Conservation (phyloP, 305 asterid genomes). For the Fraxinus xanthoxyloides region DNA sequence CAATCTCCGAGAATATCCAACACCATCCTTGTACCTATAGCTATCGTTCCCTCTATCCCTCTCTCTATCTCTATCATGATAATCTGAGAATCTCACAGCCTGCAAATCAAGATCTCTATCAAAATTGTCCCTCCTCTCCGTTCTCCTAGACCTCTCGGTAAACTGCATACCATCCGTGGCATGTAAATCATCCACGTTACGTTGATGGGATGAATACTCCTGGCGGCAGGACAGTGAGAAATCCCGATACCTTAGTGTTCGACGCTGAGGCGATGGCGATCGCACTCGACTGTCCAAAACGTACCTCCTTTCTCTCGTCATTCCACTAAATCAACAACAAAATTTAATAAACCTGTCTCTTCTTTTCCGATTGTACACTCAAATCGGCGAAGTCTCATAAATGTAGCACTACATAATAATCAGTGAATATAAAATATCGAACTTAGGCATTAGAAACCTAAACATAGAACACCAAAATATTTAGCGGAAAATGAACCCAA, state of each 20-base stretch:
- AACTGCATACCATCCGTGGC: slow-evolving; percentile 11
- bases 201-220: slow-evolving; percentile 16
- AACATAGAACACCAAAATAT: slow-evolving; percentile 15
- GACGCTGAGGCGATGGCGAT: slow-evolving; percentile 35
- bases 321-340: slow-evolving; percentile 26
- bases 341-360: background rate
- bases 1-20: slow-evolving; percentile 25
- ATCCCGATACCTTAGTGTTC: slow-evolving; percentile 26
- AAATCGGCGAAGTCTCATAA: slow-evolving; percentile 2
- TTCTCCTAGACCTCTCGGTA: slow-evolving; percentile 24
- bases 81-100: slow-evolving; percentile 22
- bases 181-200: slow-evolving; percentile 14
- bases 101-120: slow-evolving; percentile 24
- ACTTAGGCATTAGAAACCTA: background rate
- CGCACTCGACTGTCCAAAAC: slow-evolving; percentile 28
- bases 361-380: slow-evolving; percentile 21
- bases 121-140: slow-evolving; percentile 22
- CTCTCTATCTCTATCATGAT: slow-evolving; percentile 20
- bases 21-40: slow-evolving; percentile 19
- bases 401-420: slow-evolving; percentile 3
- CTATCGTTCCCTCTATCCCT: slow-evolving; percentile 31
- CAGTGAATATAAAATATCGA: background rate
- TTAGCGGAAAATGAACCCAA: slow-evolving; percentile 9
- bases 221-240: slow-evolving; percentile 19
- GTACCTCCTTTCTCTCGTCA: slow-evolving; percentile 40